Evolutionary conservation across 2,329 filamentous ascomycete genomes (phyloP).

Genomic region (Fusarium sterilihyphosum): DNA sequence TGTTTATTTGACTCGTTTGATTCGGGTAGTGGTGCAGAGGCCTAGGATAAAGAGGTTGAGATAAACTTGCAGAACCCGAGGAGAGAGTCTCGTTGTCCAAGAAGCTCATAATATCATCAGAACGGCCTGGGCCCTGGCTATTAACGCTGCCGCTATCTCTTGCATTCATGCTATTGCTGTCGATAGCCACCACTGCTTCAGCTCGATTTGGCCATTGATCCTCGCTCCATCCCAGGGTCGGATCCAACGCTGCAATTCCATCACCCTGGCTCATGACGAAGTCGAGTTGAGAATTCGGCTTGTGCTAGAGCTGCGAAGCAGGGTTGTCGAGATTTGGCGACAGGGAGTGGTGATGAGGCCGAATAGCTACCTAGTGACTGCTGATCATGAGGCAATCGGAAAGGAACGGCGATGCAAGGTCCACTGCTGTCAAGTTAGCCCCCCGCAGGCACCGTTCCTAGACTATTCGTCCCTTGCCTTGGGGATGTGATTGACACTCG

Average conservation of each 20-base stretch:
- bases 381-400: conserved; percentile 43
- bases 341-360: conserved; percentile 40
- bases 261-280: conserved; percentile 42
- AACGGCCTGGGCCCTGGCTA: conserved; percentile 24
- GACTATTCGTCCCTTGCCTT: conserved; percentile 17
- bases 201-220: conserved; percentile 26
- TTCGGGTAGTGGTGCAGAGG: conserved; percentile 32
- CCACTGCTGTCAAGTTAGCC: conserved; percentile 39
- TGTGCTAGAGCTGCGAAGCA: conserved; percentile 26
- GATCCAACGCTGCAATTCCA: conserved; percentile 34
- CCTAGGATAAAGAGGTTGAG: conserved; percentile 29
- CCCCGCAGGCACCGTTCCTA: conserved; percentile 18
- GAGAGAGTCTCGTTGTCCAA: conserved; percentile 43
- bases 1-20: conserved; percentile 20
- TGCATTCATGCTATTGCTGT: conserved; percentile 20
- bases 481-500: conserved; percentile 11
- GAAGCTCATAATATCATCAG: conserved; percentile 42
- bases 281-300: conserved; percentile 24
- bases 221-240: conserved; percentile 35
- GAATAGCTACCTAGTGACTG: conserved; percentile 28
- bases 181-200: conserved; percentile 22
- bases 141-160: conserved; percentile 26
- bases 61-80: conserved; percentile 35
- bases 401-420: conserved; percentile 39
- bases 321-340: conserved; percentile 33